phyloP scores from a whole-genome alignment of 179 eudicot genomes.

The Patellifolia procumbens region DNA sequence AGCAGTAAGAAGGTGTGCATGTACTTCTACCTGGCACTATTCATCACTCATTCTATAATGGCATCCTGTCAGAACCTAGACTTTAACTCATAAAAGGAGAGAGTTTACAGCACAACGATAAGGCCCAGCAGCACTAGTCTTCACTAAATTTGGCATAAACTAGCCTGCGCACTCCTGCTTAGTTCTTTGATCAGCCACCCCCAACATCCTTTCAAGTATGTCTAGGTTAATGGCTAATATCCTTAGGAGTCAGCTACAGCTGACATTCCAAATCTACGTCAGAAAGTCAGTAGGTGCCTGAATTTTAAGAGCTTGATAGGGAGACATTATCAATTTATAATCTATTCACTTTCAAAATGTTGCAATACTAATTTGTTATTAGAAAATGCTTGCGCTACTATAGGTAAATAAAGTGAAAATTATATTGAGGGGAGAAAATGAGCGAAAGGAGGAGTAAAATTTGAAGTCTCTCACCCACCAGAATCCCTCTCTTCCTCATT shows the following conservation, averaged over 20 bases:
- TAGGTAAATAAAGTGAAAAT: background rate
- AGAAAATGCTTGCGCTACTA: background rate
- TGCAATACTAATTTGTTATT: background rate
- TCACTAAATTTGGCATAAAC: background rate
- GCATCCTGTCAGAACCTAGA: background rate
- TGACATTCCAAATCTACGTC: background rate
- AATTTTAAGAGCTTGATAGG: background rate
- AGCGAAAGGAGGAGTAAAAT: background rate
- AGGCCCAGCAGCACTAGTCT: background rate
- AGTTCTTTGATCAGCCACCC: background rate
- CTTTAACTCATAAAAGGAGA: background rate
- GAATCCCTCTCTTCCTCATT: background rate
- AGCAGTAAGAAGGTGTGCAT: background rate
- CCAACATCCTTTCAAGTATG: background rate
- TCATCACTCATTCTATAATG: background rate
- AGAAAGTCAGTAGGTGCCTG: background rate
- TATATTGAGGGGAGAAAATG: background rate
- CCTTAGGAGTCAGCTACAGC: background rate
- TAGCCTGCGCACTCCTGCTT: background rate
- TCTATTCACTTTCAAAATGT: background rate
- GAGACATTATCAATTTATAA: background rate
- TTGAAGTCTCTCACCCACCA: background rate
- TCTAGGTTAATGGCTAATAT: background rate
- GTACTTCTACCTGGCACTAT: background rate
- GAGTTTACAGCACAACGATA: background rate